phyloP scores from a whole-genome alignment of 2,329 filamentous ascomycete species.

The Aspergillus floridensis region DNA sequence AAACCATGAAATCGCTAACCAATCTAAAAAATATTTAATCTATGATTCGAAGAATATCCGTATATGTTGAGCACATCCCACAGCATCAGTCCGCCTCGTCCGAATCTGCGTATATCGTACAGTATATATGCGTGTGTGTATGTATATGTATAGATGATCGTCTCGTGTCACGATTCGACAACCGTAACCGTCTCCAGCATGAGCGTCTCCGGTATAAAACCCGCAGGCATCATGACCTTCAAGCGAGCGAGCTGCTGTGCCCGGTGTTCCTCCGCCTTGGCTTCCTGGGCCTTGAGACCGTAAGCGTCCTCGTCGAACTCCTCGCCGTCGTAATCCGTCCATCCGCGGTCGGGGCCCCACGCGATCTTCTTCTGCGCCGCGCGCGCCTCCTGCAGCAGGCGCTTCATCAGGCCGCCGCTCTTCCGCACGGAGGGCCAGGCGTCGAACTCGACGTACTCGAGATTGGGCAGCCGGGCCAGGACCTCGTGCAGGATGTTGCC shows the following conservation, averaged over 20 bases:
- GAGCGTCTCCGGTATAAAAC: neutral
- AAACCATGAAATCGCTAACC: neutral
- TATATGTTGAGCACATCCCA: neutral
- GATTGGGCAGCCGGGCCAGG: conserved; percentile 48
- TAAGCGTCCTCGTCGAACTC: conserved; percentile 14
- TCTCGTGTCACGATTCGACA: neutral
- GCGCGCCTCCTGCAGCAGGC: conserved; percentile 42
- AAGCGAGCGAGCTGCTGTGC: neutral
- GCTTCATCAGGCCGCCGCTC: conserved; percentile 50
- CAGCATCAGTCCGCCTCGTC: neutral
- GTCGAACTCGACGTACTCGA: conserved; percentile 56
- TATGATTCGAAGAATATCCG: neutral
- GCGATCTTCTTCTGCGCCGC: conserved; percentile 35
- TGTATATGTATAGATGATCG: neutral
- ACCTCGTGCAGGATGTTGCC: conserved; percentile 50
- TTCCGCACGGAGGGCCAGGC: conserved; percentile 54
- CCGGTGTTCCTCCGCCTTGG: neutral
- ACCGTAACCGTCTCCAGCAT: neutral
- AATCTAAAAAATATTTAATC: neutral
- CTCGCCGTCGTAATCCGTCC: conserved; percentile 33
- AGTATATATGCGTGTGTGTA: neutral
- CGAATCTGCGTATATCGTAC: neutral
- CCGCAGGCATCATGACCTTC: neutral
- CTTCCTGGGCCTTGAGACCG: conserved; percentile 9
- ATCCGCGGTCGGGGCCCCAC: conserved; percentile 42